A percentile compares a stretch with the other conserved stretches of the same genome.
phyloP scores from a whole-genome alignment of 495 filamentous ascomycete genomes.

The Penicillium ochrochloron region DNA sequence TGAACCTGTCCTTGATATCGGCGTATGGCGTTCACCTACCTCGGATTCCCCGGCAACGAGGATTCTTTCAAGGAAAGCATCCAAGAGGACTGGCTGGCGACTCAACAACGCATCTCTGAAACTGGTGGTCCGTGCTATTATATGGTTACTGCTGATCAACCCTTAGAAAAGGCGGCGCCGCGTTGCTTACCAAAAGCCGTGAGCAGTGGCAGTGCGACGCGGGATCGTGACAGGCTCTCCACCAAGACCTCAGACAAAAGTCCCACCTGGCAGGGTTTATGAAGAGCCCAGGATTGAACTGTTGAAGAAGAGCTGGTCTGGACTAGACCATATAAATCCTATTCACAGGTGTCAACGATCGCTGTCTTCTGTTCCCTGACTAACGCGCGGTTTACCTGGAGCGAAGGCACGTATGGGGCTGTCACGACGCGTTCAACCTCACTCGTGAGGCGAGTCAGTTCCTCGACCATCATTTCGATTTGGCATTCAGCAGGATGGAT shows the following conservation, averaged over 20 bases:
- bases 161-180: not conserved
- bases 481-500: constrained; percentile 1
- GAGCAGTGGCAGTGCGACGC: constrained; percentile 45
- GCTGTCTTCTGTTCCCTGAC: not conserved
- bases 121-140: constrained; percentile 29
- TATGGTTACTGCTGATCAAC: constrained; percentile 7
- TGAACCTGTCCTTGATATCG: not conserved
- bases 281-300: constrained; percentile 45
- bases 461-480: constrained; percentile 22
- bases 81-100: constrained; percentile 47
- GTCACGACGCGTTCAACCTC: constrained; percentile 50
- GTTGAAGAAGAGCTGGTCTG: constrained; percentile 18
- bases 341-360: constrained; percentile 6
- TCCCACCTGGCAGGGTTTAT: constrained; percentile 53
- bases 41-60: constrained; percentile 36
- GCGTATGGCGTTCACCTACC: constrained; percentile 31
- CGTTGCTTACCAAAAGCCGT: constrained; percentile 42
- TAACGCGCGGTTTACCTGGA: constrained; percentile 38
- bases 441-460: constrained; percentile 22
- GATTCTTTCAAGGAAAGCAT: constrained; percentile 45
- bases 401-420: constrained; percentile 46
- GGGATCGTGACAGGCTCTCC: constrained; percentile 49
- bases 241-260: constrained; percentile 47
- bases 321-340: constrained; percentile 47
- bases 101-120: constrained; percentile 49